Evolutionary conservation across 306 rosid genomes (phyloP).

Genomic region (Sindora glabra): DNA sequence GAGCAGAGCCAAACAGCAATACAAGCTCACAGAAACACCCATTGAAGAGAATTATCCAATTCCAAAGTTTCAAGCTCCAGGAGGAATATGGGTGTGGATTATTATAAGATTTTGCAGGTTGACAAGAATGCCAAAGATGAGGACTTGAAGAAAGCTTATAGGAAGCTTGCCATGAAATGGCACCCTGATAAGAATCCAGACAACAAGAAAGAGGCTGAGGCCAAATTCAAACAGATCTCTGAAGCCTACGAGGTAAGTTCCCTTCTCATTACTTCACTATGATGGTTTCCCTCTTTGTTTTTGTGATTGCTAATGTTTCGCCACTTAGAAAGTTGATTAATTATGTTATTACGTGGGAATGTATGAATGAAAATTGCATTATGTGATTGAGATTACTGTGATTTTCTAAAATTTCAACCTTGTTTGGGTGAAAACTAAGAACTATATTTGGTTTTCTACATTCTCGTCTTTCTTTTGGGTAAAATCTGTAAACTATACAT

Average conservation of each 20-base stretch:
- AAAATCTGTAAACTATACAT: not conserved
- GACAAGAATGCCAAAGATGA: slow-evolving; percentile 67
- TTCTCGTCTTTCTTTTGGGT: too few species aligned
- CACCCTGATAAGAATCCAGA: slow-evolving; percentile 83
- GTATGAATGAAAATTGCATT: not conserved
- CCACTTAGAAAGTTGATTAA: too few species aligned
- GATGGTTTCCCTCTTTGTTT: too few species aligned
- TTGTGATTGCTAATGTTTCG: too few species aligned
- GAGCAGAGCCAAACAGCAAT: too few species aligned
- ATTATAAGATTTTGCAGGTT: slow-evolving; percentile 68
- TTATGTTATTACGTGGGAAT: not conserved
- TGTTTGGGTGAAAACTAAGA: too few species aligned
- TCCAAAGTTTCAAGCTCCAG: not conserved
- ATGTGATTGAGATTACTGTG: not conserved
- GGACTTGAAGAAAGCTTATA: slow-evolving; percentile 77
- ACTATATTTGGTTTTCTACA: too few species aligned
- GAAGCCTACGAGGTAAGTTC: slow-evolving; percentile 74
- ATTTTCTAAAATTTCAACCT: not conserved
- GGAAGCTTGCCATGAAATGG: slow-evolving; percentile 95
- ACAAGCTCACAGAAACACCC: not conserved
- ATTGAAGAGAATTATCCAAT: not conserved
- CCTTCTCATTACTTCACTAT: too few species aligned
- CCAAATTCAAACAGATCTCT: slow-evolving; percentile 74
- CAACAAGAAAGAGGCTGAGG: slow-evolving; percentile 74
- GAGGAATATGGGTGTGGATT: slow-evolving; percentile 65